Percentiles rank a stretch among this genome's conserved stretches.
phyloP scores from a whole-genome alignment of 352 stramenopile species.

The Phytopythium ostracodes region DNA sequence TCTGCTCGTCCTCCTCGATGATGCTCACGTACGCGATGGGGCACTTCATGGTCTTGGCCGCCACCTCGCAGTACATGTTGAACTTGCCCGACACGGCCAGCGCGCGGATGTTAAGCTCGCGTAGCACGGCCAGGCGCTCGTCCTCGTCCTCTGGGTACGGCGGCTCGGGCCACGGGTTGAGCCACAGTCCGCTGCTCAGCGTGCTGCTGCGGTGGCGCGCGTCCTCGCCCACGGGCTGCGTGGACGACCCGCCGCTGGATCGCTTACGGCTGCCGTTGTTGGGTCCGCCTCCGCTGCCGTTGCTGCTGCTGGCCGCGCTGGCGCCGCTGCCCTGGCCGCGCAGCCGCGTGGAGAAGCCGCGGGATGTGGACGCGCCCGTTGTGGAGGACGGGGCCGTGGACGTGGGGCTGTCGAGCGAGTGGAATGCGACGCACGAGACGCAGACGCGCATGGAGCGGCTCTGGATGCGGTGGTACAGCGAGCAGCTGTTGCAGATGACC shows the following conservation, averaged over 20 bases:
- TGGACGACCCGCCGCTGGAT: constrained; percentile 42
- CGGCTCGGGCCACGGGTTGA: constrained; percentile 81
- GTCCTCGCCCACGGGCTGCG: constrained; percentile 27
- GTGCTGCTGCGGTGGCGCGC: constrained; percentile 46
- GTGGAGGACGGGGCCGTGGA: constrained; percentile 13
- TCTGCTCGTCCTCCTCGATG: constrained; percentile 80
- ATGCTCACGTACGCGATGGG: constrained; percentile 86
- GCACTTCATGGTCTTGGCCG: constrained; percentile 86
- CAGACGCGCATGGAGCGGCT: constrained; percentile 83
- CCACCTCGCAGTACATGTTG: constrained; percentile 87
- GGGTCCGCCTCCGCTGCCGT: constrained; percentile 3
- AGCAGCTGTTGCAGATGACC: constrained; percentile 85
- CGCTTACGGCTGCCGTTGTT: constrained; percentile 67
- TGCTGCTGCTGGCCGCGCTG: constrained; percentile 28
- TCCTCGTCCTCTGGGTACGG: constrained; percentile 78
- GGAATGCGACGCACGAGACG: constrained; percentile 79
- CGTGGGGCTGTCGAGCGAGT: constrained; percentile 76
- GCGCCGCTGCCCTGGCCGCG: constrained; percentile 12
- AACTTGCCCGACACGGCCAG: constrained; percentile 74
- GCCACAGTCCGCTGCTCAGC: constrained; percentile 58
- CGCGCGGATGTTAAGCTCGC: constrained; percentile 75
- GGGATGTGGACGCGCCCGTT: neutral
- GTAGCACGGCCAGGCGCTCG: constrained; percentile 65
- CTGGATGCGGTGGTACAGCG: constrained; percentile 79
- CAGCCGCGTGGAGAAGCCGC: constrained; percentile 6